Evolutionary conservation across 1,284 basidiomycete genomes (phyloP), one percentile per base, ranked within the genome.

Genomic region (Ceratobasidium sp.): DNA sequence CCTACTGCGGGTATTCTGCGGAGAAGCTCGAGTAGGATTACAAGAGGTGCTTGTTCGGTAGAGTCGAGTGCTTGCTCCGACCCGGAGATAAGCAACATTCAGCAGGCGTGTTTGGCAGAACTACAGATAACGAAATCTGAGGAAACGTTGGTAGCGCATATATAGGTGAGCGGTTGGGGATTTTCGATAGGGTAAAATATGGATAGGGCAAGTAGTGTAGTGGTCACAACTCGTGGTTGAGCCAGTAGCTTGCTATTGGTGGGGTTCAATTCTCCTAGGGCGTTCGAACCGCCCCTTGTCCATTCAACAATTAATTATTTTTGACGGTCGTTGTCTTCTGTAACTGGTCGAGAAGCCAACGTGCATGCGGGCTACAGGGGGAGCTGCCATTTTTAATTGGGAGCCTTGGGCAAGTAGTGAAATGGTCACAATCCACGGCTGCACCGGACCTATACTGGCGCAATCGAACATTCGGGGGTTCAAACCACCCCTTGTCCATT

Each of bases 271-370:
- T 46, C 44, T n/a, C 44, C 44, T 46, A 3, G 44, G 44, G 44
- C n/a, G 44, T 46, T 46, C 44, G 44, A 46, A 46, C n/a, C 44
- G n/a, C 44, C 44, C 44, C 44, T 46, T 46, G 44, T 46, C 44
- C 44, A 46, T 38, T 11, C 36, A 38, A 9, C 9, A 9, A 9
- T 38, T 38, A 9, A 38, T 38, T 38, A 9, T 9, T 38, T 38
- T 38, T 4, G 9, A 9, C 1, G 36, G 8, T 6, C 6, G 9
- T 42, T 9, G 40, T 42, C 40, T 42, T 42, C 16, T 42, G 9
- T 12, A 46, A 46, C 36, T 38, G 36, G 9, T 11, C 36, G 5
- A 38, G 36, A 38, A 38, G 4, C 36, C 9, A 8, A 11, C 36
- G 9, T 38, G 36, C 36, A 38, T 11, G 9, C 9, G 36, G 36